Percentiles rank a stretch among this genome's conserved stretches.
phyloP scores from a whole-genome alignment of 2,329 filamentous ascomycete genomes.

The Sarocladiaceae sp. region DNA sequence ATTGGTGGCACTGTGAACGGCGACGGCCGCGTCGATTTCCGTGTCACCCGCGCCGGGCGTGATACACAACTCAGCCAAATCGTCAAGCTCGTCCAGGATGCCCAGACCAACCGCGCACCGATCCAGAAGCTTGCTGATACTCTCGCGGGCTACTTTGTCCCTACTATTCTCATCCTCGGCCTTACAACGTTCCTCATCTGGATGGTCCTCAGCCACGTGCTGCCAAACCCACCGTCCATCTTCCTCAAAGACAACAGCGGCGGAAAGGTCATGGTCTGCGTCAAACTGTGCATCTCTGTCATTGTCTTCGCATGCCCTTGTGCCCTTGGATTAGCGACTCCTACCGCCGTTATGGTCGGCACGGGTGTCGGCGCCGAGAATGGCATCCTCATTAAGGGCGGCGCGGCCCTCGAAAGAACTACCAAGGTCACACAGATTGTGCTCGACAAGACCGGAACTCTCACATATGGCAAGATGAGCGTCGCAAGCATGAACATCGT shows the following conservation, averaged over 20 bases:
- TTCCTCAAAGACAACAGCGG: constrained; percentile 78
- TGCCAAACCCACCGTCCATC: constrained; percentile 80
- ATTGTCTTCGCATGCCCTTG: constrained; percentile 98
- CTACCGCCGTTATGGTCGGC: constrained; percentile 97
- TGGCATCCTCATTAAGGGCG: constrained; percentile 96
- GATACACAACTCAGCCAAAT: constrained; percentile 98
- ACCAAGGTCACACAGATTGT: constrained; percentile 89
- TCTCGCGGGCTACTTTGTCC: constrained; percentile 91
- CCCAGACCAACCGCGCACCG: constrained; percentile 88
- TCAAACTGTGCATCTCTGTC: constrained; percentile 96
- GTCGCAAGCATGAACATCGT: constrained; percentile 70
- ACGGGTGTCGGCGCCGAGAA: constrained; percentile 95
- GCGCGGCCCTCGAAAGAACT: constrained; percentile 83
- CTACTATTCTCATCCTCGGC: constrained; percentile 79
- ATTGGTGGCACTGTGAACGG: constrained; percentile 97
- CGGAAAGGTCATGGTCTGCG: constrained; percentile 91
- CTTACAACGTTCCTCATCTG: constrained; percentile 81
- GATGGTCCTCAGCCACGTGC: constrained; percentile 90
- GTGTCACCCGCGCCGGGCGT: constrained; percentile 85
- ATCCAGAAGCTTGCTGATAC: constrained; percentile 91
- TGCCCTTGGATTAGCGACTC: constrained; percentile 90
- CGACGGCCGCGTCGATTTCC: constrained; percentile 84
- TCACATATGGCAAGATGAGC: constrained; percentile 94
- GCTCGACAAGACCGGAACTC: constrained; percentile 92
- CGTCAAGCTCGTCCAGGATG: constrained; percentile 95